Evolutionary conservation across 2,329 filamentous ascomycete species (phyloP).

Genomic region (Cladosporium sp.): DNA sequence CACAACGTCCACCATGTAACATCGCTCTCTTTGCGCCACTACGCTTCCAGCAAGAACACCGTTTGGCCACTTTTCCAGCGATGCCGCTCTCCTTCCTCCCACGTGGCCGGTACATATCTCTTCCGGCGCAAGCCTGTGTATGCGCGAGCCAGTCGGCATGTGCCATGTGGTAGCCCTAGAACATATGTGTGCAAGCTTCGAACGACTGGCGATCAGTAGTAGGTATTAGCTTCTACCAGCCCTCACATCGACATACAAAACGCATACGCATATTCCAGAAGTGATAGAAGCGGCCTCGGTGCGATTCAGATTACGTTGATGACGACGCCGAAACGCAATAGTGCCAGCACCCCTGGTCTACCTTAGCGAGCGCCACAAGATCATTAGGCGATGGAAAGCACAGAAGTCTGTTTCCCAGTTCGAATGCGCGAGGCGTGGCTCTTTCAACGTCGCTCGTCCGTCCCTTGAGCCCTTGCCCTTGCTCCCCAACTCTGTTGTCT

Average conservation of each 20-base stretch:
- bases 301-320: conserved; percentile 6
- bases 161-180: background rate
- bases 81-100: background rate
- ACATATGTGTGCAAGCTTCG: background rate
- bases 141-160: background rate
- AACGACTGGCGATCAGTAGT: background rate
- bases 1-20: background rate
- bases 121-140: background rate
- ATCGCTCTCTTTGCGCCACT: background rate
- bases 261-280: background rate
- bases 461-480: background rate
- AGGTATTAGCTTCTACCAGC: background rate
- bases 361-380: background rate
- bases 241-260: background rate
- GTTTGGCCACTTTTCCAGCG: background rate
- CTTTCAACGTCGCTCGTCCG: background rate
- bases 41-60: background rate
- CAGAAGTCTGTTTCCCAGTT: background rate
- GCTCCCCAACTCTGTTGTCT: background rate
- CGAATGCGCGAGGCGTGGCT: background rate
- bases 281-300: background rate
- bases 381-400: background rate
- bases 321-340: background rate
- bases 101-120: background rate
- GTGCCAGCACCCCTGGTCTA: background rate